Evolutionary conservation across 2,329 filamentous ascomycete species (phyloP).

Genomic region (Aspergillus tamarii): DNA sequence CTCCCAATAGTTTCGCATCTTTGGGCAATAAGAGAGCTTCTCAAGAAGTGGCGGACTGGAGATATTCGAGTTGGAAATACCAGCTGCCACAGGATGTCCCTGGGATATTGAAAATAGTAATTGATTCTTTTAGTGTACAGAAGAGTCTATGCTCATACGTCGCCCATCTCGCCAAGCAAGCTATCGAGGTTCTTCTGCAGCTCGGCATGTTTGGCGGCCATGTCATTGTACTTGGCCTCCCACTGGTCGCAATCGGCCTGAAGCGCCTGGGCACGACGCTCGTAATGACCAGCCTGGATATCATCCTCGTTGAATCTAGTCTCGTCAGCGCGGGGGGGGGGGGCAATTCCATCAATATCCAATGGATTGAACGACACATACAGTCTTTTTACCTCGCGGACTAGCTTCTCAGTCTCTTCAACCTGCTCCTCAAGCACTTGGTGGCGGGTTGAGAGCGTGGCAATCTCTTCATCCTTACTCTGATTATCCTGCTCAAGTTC

Average conservation of each 20-base stretch:
- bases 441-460: not conserved
- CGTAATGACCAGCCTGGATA: not conserved
- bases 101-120: no score
- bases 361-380: not conserved
- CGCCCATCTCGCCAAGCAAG: not conserved
- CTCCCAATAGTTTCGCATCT: no score
- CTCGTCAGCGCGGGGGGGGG: not conserved
- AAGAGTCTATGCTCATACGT: not conserved
- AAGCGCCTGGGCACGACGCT: not conserved
- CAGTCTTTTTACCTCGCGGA: not conserved
- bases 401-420: not conserved
- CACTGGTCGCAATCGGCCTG: not conserved
- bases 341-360: not conserved
- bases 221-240: not conserved
- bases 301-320: not conserved
- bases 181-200: not conserved
- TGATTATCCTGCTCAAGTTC: not conserved
- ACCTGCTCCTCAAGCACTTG: not conserved
- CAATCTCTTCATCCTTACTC: not conserved
- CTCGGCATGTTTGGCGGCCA: not conserved
- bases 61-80: no score
- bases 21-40: no score
- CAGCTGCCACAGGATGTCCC: no score
- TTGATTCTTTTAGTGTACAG: not conserved
- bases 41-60: no score